These are phyloP conservation scores for Fusarium decemcellulare DNA, from an alignment of 2,329 filamentous ascomycete genomes.

Conservation along the genomic window DNA sequence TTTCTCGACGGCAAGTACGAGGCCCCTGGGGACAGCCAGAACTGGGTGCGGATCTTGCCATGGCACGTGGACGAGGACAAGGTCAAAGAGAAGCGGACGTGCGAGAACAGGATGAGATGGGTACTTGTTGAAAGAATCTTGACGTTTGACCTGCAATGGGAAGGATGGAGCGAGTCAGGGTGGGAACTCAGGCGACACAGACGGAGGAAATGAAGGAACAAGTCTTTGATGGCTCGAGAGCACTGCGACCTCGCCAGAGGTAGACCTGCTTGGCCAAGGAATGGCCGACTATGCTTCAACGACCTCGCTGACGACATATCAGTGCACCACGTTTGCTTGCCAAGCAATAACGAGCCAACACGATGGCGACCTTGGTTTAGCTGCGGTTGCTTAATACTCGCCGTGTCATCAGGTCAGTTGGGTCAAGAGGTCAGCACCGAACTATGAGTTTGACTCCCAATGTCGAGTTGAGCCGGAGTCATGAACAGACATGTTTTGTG, in stretches of 20 bases:
- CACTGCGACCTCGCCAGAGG: not conserved
- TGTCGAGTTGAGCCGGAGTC: not conserved
- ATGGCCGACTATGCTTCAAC: not conserved
- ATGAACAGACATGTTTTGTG: not conserved
- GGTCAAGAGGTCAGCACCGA: not conserved
- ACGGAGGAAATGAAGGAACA: slow-evolving; percentile 13
- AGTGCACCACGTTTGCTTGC: not conserved
- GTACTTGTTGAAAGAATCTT: slow-evolving; percentile 55
- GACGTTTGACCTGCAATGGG: slow-evolving; percentile 55
- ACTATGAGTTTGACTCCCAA: not conserved
- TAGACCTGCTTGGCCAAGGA: not conserved
- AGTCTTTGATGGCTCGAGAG: not conserved
- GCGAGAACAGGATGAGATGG: slow-evolving; percentile 55
- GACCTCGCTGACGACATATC: slow-evolving; percentile 2
- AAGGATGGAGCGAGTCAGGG: slow-evolving; percentile 49
- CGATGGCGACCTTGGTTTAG: not conserved
- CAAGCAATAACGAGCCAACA: not conserved
- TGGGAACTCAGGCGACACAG: slow-evolving; percentile 39
- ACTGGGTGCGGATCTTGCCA: slow-evolving; percentile 52
- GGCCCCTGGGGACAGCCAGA: slow-evolving; percentile 38
- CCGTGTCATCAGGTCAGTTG: not conserved
- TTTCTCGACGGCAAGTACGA: slow-evolving; percentile 55
- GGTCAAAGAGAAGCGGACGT: slow-evolving; percentile 44
- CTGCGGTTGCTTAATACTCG: too few species aligned
- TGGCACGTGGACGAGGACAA: slow-evolving; percentile 50